Percentiles rank a stretch among this genome's conserved stretches.
phyloP scores from a whole-genome alignment of 2,329 filamentous ascomycete species.

The Trichoderma breve region DNA sequence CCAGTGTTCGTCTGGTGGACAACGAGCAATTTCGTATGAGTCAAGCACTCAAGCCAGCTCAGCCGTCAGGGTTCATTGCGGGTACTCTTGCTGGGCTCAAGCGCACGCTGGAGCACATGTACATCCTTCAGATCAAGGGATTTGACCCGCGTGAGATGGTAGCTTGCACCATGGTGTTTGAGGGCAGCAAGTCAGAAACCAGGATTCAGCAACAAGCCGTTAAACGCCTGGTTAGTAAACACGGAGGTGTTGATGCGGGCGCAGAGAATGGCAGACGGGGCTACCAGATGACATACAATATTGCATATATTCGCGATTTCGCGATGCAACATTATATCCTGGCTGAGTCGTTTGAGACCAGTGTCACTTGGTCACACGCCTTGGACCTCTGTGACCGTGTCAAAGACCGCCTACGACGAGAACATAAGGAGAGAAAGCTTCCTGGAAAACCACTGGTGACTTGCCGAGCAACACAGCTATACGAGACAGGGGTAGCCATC shows the following conservation, averaged over 20 bases:
- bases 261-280: slow-evolving; percentile 7
- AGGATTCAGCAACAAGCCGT: neutral
- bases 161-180: neutral
- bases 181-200: neutral
- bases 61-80: neutral
- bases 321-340: neutral
- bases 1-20: slow-evolving; percentile 7
- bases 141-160: neutral
- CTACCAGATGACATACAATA: slow-evolving; percentile 8
- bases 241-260: slow-evolving; percentile 4
- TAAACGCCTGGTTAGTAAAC: neutral
- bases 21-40: slow-evolving; percentile 11
- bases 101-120: neutral
- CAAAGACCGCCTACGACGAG: neutral
- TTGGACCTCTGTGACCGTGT: neutral
- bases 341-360: slow-evolving; percentile 1
- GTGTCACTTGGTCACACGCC: neutral
- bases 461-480: neutral
- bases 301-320: slow-evolving; percentile 15
- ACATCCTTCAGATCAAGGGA: neutral
- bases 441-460: neutral
- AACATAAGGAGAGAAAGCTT: neutral
- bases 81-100: neutral
- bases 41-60: slow-evolving; percentile 4
- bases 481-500: neutral